Percentiles rank a stretch among this genome's conserved stretches.
Conservation (phyloP, 495 filamentous ascomycete species). For the Tuber aestivum region DNA sequence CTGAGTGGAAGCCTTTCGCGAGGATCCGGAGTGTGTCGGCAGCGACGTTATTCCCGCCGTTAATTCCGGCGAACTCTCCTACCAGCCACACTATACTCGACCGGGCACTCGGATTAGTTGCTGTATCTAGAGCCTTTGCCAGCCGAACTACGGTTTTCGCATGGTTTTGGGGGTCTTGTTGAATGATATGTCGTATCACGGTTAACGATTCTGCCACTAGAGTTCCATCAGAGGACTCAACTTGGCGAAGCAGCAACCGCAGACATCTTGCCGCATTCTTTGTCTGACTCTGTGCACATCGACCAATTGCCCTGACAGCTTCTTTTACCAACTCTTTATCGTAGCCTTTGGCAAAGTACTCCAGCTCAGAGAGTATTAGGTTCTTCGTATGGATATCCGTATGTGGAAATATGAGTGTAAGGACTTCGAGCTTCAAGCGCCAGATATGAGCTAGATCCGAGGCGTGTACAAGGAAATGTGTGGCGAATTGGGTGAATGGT, state of each 20-base stretch:
- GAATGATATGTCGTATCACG: slow-evolving; percentile 90
- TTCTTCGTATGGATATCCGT: slow-evolving; percentile 67
- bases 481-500: slow-evolving; percentile 72
- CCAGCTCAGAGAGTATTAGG: slow-evolving; percentile 82
- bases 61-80: slow-evolving; percentile 78
- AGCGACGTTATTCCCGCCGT: slow-evolving; percentile 67
- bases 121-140: slow-evolving; percentile 84
- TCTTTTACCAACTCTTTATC: slow-evolving; percentile 76
- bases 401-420: slow-evolving; percentile 84
- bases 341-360: slow-evolving; percentile 76
- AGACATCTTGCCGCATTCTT: slow-evolving; percentile 69
- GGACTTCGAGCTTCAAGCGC: slow-evolving; percentile 82
- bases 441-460: slow-evolving; percentile 78
- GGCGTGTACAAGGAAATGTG: slow-evolving; percentile 78
- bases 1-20: slow-evolving; percentile 72
- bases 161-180: slow-evolving; percentile 75
- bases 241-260: slow-evolving; percentile 70
- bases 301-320: slow-evolving; percentile 82
- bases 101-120: slow-evolving; percentile 74
- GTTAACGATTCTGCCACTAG: slow-evolving; percentile 86
- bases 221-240: slow-evolving; percentile 75
- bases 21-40: slow-evolving; percentile 89
- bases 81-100: slow-evolving; percentile 97
- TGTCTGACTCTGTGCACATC: slow-evolving; percentile 75
- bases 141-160: slow-evolving; percentile 74